A percentile compares a stretch with the other conserved stretches of the same genome.
These are phyloP conservation scores for Spencermartinsiella ligniputridi DNA, from an alignment of 1,139 yeast species.

Conservation along the genomic window DNA sequence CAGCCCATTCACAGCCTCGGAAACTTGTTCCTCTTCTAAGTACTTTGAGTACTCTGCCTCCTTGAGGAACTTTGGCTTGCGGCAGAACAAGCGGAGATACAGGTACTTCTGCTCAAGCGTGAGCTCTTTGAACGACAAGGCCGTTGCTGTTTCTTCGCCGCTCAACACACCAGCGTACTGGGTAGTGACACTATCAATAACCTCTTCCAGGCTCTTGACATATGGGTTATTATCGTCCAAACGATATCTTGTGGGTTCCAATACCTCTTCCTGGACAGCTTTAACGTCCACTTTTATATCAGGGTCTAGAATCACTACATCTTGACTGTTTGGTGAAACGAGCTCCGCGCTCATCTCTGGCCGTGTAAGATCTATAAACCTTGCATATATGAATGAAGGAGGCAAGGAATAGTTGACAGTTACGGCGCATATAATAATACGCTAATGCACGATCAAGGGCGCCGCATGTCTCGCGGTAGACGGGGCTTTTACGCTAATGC, in stretches of 20 bases:
- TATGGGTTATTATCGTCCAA: constrained; percentile 1
- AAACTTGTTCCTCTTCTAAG: constrained; percentile 5
- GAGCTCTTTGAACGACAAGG: constrained; percentile 4
- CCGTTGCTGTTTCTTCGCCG: constrained; percentile 6
- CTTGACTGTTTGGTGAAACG: not conserved
- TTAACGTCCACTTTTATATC: not conserved
- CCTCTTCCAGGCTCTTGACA: constrained; percentile 2
- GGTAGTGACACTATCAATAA: not conserved
- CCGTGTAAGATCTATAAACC: no score
- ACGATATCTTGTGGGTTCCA: not conserved
- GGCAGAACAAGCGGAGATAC: constrained; percentile 13
- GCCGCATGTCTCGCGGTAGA: no score
- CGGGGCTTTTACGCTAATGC: no score
- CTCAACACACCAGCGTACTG: constrained; percentile 6
- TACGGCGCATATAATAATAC: no score
- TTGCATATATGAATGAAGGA: no score
- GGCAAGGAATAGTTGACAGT: no score
- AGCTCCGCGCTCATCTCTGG: not conserved
- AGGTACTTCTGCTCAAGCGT: constrained; percentile 7
- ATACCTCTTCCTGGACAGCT: not conserved
- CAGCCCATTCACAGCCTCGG: constrained; percentile 6
- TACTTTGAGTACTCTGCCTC: constrained; percentile 11
- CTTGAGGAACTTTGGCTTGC: constrained; percentile 12
- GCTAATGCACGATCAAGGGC: no score
- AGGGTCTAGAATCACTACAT: not conserved